Evolutionary conservation across 306 rosid species (phyloP), one percentile per base, ranked within the genome.

Genomic region (Gynostemma pentaphyllum): DNA sequence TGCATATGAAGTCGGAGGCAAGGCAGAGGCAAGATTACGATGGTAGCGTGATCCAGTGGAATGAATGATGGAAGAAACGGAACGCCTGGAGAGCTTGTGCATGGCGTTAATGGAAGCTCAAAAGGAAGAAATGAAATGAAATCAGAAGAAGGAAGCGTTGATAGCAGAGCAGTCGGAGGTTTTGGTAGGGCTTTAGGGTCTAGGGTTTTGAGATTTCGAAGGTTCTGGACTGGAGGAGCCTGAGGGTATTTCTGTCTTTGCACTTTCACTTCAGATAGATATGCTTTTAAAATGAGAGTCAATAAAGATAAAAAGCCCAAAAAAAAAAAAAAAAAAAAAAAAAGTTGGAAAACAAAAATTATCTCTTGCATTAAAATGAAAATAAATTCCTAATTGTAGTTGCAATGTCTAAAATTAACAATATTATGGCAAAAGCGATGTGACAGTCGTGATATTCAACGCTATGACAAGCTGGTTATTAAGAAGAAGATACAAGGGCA

Each of bases 81-180:
- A 83, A 66, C 95, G 95, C 27, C 83, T 65, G 14, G 89, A 55
- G 48, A 87, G 86, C 51, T 84, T 74, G 70, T 91, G 85, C 97
- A 91, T 91, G 1, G 22, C 74, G 70, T n/a, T n/a, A n/a, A n/a
- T 24, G 12, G 54, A 61, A 40, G 54, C 15, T 68, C 24, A 34
- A 45, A 24, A 1, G 14, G 53, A 39, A 29, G 2, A 11, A 57
- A 36, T 5, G 32, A 5, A 59, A 5, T 22, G 48, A 59, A 16
- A 60, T 14, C 45, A 12, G 30, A 9, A 18, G 19, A 22, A 18
- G 19, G 13, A 37, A 36, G 65, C 19, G 45, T 37, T 36, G 29
- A 32, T 27, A 16, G 21, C 11, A 19, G 64, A 15, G 30, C 29
- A 73, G 94, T n/a, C n/a, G n/a, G n/a, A n/a, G 96, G 95, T 76